A percentile compares a stretch with the other conserved stretches of the same genome.
phyloP scores from a whole-genome alignment of 2,329 filamentous ascomycete species.

The Stagonosporopsis chrysanthemi region DNA sequence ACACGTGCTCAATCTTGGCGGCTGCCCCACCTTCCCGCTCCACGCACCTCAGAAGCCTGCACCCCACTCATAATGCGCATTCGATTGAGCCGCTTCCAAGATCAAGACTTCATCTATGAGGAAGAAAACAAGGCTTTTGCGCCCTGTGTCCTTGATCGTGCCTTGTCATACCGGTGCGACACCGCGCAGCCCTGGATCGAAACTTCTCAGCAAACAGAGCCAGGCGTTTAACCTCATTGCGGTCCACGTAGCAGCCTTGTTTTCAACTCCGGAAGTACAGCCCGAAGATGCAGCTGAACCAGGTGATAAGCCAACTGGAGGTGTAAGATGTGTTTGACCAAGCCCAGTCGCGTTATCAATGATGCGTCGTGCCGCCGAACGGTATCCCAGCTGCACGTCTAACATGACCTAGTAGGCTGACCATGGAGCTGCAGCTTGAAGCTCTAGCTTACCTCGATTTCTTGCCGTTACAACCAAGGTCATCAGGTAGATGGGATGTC shows the following conservation, averaged over 20 bases:
- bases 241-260: slow-evolving; percentile 35
- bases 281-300: slow-evolving; percentile 21
- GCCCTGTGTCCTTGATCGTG: background rate
- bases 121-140: slow-evolving; percentile 36
- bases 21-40: slow-evolving; percentile 10
- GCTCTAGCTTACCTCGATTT: slow-evolving; percentile 36
- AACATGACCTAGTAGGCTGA: slow-evolving; percentile 42
- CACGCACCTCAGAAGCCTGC: slow-evolving; percentile 15
- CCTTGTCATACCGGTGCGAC: background rate
- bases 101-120: slow-evolving; percentile 22
- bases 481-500: slow-evolving; percentile 35
- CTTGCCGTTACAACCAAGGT: slow-evolving; percentile 31
- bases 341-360: slow-evolving; percentile 20
- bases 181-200: too few relatives aligned
- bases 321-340: slow-evolving; percentile 1
- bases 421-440: slow-evolving; percentile 37
- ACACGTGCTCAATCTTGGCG: slow-evolving; percentile 5
- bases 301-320: background rate
- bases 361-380: slow-evolving; percentile 29
- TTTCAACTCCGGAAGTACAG: slow-evolving; percentile 18
- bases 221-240: slow-evolving; percentile 10
- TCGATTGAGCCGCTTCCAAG: slow-evolving; percentile 40
- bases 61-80: slow-evolving; percentile 19
- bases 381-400: slow-evolving; percentile 31
- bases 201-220: slow-evolving; percentile 25